Conservation (phyloP, 129 eudicot species). For the Calendula officinalis region DNA sequence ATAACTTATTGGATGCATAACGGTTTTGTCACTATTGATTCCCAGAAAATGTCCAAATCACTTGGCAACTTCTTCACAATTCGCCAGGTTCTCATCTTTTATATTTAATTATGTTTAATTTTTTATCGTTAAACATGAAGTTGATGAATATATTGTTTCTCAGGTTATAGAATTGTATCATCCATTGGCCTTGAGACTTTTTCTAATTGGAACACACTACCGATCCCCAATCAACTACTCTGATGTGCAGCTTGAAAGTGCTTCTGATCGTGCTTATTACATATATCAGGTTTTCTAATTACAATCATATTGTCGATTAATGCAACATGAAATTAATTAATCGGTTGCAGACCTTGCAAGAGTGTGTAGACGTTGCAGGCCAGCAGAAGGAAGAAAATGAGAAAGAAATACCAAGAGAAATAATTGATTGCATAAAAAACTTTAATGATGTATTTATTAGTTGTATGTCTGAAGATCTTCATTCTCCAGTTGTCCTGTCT, state of each 20-base stretch:
- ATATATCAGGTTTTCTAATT: constrained; percentile 71
- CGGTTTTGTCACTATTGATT: constrained; percentile 84
- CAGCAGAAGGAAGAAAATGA: constrained; percentile 39
- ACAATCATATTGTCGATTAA: not conserved
- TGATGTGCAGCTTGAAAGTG: constrained; percentile 75
- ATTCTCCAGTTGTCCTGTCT: constrained; percentile 74
- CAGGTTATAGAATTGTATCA: constrained; percentile 91
- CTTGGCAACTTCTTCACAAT: constrained; percentile 97
- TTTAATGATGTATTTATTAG: constrained; percentile 54
- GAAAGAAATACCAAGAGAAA: constrained; percentile 51
- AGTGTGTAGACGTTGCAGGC: constrained; percentile 52
- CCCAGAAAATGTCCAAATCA: constrained; percentile 94
- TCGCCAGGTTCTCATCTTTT: constrained; percentile 61
- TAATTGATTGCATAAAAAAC: constrained; percentile 46
- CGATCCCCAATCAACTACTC: constrained; percentile 93
- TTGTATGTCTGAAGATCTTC: constrained; percentile 93
- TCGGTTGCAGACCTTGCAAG: constrained; percentile 74
- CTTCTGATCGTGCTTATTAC: constrained; percentile 86
- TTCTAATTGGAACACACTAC: constrained; percentile 90
- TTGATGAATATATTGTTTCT: constrained; percentile 9
- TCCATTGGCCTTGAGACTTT: constrained; percentile 91
- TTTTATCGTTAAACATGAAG: constrained; percentile 9
- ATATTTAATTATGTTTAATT: not conserved
- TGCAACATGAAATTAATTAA: not conserved
- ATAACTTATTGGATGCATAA: constrained; percentile 92